Evolutionary conservation across 495 filamentous ascomycete species (phyloP), one percentile per base, ranked within the genome.

Genomic region (Penicillium bovifimosum): DNA sequence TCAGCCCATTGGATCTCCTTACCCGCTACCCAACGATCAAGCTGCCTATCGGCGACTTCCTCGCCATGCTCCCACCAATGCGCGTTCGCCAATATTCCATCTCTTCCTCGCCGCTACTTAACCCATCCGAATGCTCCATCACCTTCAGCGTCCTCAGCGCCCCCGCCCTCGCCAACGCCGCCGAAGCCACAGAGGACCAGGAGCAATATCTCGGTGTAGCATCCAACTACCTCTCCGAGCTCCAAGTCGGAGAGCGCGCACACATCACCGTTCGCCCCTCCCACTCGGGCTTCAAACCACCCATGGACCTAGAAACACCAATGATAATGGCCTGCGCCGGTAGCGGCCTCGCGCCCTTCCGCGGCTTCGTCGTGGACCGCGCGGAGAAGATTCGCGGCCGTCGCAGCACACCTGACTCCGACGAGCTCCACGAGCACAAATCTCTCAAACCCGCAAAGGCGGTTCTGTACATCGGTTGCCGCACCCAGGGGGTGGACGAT

Each of bases 41-140:
- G 2, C 64, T 88, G 1, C 71, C 85, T 0, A 73, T 91, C 32
- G 75, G 76, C 20, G 62, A 74, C 16, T 90, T 84, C 71, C 79
- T 91, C 17, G 67, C 76, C 16, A 82, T 88, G 70, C 79, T 90
- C 0, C 84, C 84, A 0, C 86, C 86, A 0, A 85, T 92, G 79
- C 83, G 85, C 17, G 77, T 85, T 13, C 80, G 88, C 10, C 85
- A 88, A 62, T 92, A 91, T 65, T 86, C 81, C 33, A 89, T 92
- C 67, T 90, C 87, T 13, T 90, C 86, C 0, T 90, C 87, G 0
- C 87, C 87, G 0, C 74, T 84, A 2, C 75, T 46, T 60, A 67
- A 86, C 65, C 76, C 82, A 0, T 69, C 66, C 4, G 72, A 75
- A 54, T 81, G 79, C 18, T 83, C 81, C 0, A 71, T 91, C 26